These are phyloP conservation scores for Lophiotrema nucula DNA, from an alignment of 495 filamentous ascomycete genomes.

Conservation along the genomic window DNA sequence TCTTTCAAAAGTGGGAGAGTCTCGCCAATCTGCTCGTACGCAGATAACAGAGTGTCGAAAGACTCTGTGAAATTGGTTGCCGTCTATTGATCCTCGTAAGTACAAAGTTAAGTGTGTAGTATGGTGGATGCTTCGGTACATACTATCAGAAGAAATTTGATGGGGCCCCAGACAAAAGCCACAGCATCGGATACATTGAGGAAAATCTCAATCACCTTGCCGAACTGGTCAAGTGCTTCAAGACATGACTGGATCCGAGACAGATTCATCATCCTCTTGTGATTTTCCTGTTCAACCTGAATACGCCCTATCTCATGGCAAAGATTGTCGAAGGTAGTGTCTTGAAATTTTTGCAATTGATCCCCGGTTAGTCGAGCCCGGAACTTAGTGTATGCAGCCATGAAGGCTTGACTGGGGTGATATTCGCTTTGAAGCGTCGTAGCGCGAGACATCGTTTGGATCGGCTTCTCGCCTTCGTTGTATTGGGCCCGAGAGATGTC, in stretches of 20 bases:
- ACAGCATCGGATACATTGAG: neutral
- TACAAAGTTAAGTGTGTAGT: neutral
- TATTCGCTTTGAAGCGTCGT: too few relatives aligned
- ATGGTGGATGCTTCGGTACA: neutral
- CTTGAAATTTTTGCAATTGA: conserved; percentile 16
- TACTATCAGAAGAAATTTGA: conserved; percentile 5
- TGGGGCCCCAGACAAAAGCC: conserved; percentile 15
- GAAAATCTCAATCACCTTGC: neutral
- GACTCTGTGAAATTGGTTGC: conserved; percentile 4
- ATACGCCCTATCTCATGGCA: neutral
- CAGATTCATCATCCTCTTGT: neutral
- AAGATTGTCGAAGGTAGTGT: neutral
- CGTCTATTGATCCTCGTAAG: too few relatives aligned
- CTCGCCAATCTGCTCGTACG: conserved; percentile 16
- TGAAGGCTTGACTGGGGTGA: too few relatives aligned
- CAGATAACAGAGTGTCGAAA: conserved; percentile 9
- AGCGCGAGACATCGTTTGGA: too few relatives aligned
- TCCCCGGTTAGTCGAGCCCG: conserved; percentile 11
- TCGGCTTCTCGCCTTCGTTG: too few relatives aligned
- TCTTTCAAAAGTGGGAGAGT: neutral
- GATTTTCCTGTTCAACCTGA: neutral
- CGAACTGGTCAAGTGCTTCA: conserved; percentile 6
- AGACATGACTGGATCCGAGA: conserved; percentile 2
- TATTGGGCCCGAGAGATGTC: too few relatives aligned
- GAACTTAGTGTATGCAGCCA: conserved; percentile 14